Percentiles rank a stretch among this genome's conserved stretches.
These are phyloP conservation scores for Fusarium anguioides DNA, from an alignment of 2,329 filamentous ascomycete genomes.

Conservation along the genomic window DNA sequence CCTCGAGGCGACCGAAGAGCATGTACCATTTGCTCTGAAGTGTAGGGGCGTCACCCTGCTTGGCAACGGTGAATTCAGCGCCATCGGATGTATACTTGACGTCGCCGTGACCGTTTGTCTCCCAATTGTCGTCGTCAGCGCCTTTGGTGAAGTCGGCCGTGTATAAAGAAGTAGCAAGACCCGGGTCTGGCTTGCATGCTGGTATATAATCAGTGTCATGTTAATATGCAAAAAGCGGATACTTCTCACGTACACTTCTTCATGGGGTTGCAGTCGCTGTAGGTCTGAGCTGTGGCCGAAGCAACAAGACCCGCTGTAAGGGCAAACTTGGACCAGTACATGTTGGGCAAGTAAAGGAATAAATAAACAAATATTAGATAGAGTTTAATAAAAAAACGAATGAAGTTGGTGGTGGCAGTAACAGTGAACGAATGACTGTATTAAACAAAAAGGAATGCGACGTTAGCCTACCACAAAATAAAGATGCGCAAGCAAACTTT, in stretches of 20 bases:
- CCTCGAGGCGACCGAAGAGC: constrained; percentile 82
- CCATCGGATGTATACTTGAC: constrained; percentile 34
- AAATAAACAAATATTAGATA: not conserved
- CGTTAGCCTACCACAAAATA: constrained; percentile 3
- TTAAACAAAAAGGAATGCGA: constrained; percentile 26
- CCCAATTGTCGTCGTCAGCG: constrained; percentile 38
- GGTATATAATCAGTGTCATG: not conserved
- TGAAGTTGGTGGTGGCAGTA: not conserved
- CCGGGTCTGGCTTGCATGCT: constrained; percentile 22
- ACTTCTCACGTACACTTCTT: constrained; percentile 25
- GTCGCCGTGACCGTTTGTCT: constrained; percentile 27
- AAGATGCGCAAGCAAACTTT: constrained; percentile 15
- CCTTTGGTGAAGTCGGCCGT: constrained; percentile 37
- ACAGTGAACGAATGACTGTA: constrained; percentile 14
- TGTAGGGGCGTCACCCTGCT: constrained; percentile 66
- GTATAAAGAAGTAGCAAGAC: constrained; percentile 32
- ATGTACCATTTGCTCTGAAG: constrained; percentile 81
- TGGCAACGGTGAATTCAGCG: constrained; percentile 64
- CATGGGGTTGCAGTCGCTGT: constrained; percentile 37
- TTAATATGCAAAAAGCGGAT: not conserved
- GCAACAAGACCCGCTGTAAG: constrained; percentile 26
- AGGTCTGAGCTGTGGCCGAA: constrained; percentile 29
- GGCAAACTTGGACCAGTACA: constrained; percentile 19
- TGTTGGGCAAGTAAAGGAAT: not conserved
- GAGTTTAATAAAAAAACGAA: constrained; percentile 1